Conservation (phyloP, 768 basidiomycete species). For the Mycena filopes region DNA sequence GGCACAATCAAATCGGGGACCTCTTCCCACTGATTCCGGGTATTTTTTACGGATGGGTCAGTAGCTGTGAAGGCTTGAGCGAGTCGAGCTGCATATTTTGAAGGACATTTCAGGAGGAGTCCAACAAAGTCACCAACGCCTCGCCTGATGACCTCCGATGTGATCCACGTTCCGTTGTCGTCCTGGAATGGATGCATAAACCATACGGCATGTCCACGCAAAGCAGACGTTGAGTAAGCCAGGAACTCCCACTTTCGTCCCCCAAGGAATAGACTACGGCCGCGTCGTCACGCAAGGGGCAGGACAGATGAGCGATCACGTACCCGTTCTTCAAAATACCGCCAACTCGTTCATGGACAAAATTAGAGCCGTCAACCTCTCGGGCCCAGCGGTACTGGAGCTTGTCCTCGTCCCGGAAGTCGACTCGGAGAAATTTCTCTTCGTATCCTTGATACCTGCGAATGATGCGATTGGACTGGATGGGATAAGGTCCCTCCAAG, state of each 20-base stretch:
- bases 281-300: too few species aligned
- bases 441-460: slow-evolving; percentile 69
- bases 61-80: slow-evolving; percentile 89
- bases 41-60: slow-evolving; percentile 72
- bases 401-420: slow-evolving; percentile 86
- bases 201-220: slow-evolving; percentile 87
- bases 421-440: slow-evolving; percentile 82
- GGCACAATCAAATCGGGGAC: slow-evolving; percentile 64
- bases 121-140: slow-evolving; percentile 76
- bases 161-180: slow-evolving; percentile 54
- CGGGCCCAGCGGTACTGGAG: slow-evolving; percentile 79
- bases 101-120: slow-evolving; percentile 63
- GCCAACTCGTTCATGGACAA: slow-evolving; percentile 70
- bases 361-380: slow-evolving; percentile 66
- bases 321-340: slow-evolving; percentile 66
- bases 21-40: slow-evolving; percentile 67
- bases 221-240: slow-evolving; percentile 82
- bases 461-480: slow-evolving; percentile 85
- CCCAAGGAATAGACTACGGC: slow-evolving; percentile 76
- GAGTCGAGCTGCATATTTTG: slow-evolving; percentile 85
- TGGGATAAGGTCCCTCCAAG: slow-evolving; percentile 79
- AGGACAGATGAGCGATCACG: too few species aligned
- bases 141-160: slow-evolving; percentile 67
- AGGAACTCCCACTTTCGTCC: slow-evolving; percentile 82
- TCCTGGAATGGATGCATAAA: slow-evolving; percentile 74